Evolutionary conservation across 768 basidiomycete genomes (phyloP), one percentile per base, ranked within the genome.

Genomic region (Cubamyces sp.): DNA sequence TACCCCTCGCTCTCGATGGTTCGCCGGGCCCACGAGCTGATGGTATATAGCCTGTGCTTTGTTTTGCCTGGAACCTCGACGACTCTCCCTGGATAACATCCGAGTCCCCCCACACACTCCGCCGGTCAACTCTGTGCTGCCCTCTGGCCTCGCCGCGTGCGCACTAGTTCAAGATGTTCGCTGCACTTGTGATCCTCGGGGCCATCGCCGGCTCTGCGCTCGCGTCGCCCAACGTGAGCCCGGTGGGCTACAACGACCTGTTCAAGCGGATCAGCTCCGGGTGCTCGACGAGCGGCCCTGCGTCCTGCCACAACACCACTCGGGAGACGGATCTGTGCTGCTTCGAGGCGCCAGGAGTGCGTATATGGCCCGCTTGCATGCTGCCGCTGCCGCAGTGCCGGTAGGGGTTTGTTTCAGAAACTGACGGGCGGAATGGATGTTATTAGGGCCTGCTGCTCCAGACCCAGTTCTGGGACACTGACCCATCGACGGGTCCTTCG

Each of bases 391-490:
- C 8, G 8, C 28, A 8, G 4, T 30, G 28, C 8, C 8, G 28
- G 28, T 3, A 8, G 28, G 3, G 28, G 3, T 30, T 30, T 3
- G 8, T 8, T 30, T 30, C 9, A 11, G 34, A 34, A 11, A 9
- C 34, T 34, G 34, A 34, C 34, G 34, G 6, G 34, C 34, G 34
- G 34, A 34, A 34, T 34, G 34, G 34, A 11, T 34, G 34, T 9
- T 30, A 3, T 8, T 45, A 90, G 87, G 89, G 88, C 43, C 74
- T 85, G 49, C 64, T 89, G 30, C 68, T 87, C 62, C 86, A 87
- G 62, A 81, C 82, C 1, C 84, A 88, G 85, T 88, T 91, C 74
- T 91, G 90, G 88, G 88, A 91, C 64, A 87, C 84, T 2, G 67
- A 84, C 49, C 84, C 87, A 0, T 71, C 81, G 3, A 85, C 83